A percentile compares a stretch with the other conserved stretches of the same genome.
These are phyloP conservation scores for Rhizoclosmatium sp. DNA, from an alignment of 192 early-diverging fungal species.

Conservation along the genomic window DNA sequence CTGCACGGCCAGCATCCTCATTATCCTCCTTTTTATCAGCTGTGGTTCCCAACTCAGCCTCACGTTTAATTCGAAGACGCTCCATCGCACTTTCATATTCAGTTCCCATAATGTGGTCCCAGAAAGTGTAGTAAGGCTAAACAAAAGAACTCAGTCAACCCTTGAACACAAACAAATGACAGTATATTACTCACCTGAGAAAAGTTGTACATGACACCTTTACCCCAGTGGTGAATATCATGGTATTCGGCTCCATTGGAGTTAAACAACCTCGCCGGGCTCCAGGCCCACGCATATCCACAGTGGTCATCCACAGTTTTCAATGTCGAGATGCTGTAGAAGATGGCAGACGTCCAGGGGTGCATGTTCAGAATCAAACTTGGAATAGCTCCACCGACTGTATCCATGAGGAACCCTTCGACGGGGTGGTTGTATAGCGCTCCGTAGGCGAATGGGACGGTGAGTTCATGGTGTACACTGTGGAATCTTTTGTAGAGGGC, in stretches of 20 bases:
- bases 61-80: slow-evolving; percentile 20
- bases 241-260: slow-evolving; percentile 79
- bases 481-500: slow-evolving; percentile 80
- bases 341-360: slow-evolving; percentile 69
- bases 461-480: slow-evolving; percentile 77
- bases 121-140: slow-evolving; percentile 82
- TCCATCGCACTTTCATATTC: slow-evolving; percentile 53
- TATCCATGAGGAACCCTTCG: slow-evolving; percentile 80
- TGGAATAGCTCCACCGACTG: slow-evolving; percentile 70
- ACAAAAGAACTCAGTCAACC: slow-evolving; percentile 28
- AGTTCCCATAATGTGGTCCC: slow-evolving; percentile 80
- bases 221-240: slow-evolving; percentile 62
- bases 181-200: slow-evolving; percentile 44
- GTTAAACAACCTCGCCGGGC: slow-evolving; percentile 73
- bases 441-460: slow-evolving; percentile 80
- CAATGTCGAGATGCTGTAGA: slow-evolving; percentile 77
- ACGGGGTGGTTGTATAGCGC: slow-evolving; percentile 86
- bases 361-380: slow-evolving; percentile 72
- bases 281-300: slow-evolving; percentile 79
- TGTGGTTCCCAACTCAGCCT: too few relatives aligned
- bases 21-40: not conserved
- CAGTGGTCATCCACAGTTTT: slow-evolving; percentile 89
- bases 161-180: slow-evolving; percentile 9
- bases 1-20: not conserved
- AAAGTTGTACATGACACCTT: slow-evolving; percentile 62